A percentile compares a stretch with the other conserved stretches of the same genome.
These are phyloP conservation scores for Hymenoscyphus scutula DNA, from an alignment of 2,329 filamentous ascomycete species.

Conservation along the genomic window DNA sequence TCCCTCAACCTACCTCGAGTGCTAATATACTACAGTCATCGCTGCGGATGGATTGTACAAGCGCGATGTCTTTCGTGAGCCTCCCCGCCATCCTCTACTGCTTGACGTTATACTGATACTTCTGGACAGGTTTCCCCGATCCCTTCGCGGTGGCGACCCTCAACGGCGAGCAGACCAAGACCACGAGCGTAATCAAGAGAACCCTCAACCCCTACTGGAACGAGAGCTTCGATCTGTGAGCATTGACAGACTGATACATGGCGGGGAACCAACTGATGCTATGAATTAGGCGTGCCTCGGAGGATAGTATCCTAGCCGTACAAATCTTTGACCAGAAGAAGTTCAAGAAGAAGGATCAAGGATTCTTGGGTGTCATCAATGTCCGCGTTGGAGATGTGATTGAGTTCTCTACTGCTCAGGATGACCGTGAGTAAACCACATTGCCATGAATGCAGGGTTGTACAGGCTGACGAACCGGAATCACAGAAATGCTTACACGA, in stretches of 20 bases:
- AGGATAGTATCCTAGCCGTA: conserved; percentile 94
- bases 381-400: conserved; percentile 93
- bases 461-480: conserved; percentile 15
- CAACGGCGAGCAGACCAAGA: conserved; percentile 96
- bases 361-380: conserved; percentile 96
- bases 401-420: conserved; percentile 82
- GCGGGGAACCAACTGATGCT: conserved; percentile 23
- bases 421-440: conserved; percentile 71
- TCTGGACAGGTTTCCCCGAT: conserved; percentile 79
- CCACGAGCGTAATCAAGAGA: conserved; percentile 95
- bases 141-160: conserved; percentile 97
- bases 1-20: conserved; percentile 12
- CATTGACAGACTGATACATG: conserved; percentile 13
- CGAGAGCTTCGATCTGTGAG: conserved; percentile 93
- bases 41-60: conserved; percentile 98
- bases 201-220: conserved; percentile 99
- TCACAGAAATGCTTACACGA: conserved; percentile 86
- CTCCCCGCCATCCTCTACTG: conserved; percentile 9
- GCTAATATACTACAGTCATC: conserved; percentile 70
- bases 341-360: conserved; percentile 99
- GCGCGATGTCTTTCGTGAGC: conserved; percentile 97
- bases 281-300: conserved; percentile 71
- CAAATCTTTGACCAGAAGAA: conserved; percentile 99
- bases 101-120: conserved; percentile 19
- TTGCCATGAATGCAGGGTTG: conserved; percentile 7